Conservation (phyloP, 495 filamentous ascomycete genomes). For the Penicillium desertorum region DNA sequence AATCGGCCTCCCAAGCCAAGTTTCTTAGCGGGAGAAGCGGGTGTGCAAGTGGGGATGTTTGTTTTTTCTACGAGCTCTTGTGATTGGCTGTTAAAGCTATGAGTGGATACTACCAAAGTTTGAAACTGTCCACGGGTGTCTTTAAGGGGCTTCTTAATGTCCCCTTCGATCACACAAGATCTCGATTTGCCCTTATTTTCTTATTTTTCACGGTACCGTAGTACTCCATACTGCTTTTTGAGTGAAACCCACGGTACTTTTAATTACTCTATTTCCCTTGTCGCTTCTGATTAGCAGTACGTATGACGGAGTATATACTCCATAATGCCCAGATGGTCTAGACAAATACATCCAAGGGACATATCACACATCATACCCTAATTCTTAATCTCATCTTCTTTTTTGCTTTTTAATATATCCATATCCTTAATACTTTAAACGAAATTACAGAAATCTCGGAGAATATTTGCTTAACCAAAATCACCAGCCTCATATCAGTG, state of each 20-base stretch:
- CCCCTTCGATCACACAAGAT: not conserved
- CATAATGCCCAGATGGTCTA: conserved; percentile 18
- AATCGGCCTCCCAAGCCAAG: conserved; percentile 29
- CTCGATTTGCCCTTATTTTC: no score
- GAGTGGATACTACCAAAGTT: not conserved
- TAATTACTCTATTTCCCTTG: not conserved
- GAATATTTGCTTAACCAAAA: conserved; percentile 19
- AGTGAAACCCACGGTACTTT: not conserved
- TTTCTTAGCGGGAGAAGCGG: conserved; percentile 23
- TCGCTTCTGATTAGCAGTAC: not conserved
- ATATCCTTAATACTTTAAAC: not conserved
- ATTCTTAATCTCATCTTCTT: not conserved
- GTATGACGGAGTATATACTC: not conserved
- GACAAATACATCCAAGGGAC: not conserved
- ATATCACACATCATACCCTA: not conserved
- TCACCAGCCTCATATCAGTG: conserved; percentile 19
- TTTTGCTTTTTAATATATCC: not conserved
- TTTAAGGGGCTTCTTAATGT: not conserved
- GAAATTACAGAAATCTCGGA: conserved; percentile 10
- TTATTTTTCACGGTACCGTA: no score
- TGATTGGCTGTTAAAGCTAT: conserved; percentile 17
- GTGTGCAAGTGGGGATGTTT: conserved; percentile 10
- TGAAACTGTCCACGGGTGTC: no score
- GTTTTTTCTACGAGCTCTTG: not conserved
- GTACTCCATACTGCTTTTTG: not conserved